Conservation (phyloP, 192 early-diverging fungal genomes). For the Mortierella antarctica region DNA sequence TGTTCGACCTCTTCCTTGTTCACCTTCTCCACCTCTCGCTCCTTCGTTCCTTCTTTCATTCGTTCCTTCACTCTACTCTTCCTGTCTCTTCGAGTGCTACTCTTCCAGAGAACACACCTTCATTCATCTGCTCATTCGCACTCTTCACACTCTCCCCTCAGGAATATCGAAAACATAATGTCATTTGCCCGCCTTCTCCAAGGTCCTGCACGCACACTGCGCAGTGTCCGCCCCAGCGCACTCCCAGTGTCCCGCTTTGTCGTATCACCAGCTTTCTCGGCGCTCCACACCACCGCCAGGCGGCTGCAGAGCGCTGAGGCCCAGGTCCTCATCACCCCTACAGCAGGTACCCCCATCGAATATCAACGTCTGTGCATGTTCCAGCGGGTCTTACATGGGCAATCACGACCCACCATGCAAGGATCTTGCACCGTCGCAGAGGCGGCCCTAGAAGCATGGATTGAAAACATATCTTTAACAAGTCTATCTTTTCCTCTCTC, state of each 20-base stretch:
- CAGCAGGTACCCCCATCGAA: slow-evolving; percentile 9
- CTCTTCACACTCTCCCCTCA: background rate
- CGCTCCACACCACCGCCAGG: slow-evolving; percentile 36
- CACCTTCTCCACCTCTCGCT: background rate
- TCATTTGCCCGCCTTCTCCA: slow-evolving; percentile 31
- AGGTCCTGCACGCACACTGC: slow-evolving; percentile 21
- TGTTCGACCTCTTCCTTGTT: background rate
- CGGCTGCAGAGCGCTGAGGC: slow-evolving; percentile 19
- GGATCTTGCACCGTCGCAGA: background rate
- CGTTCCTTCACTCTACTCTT: background rate
- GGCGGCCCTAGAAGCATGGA: background rate
- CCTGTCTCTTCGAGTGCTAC: background rate
- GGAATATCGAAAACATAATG: slow-evolving; percentile 13
- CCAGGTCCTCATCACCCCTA: slow-evolving; percentile 32
- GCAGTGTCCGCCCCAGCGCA: slow-evolving; percentile 20
- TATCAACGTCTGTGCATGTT: background rate
- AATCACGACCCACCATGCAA: background rate
- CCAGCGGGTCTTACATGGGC: background rate
- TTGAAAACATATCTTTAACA: background rate
- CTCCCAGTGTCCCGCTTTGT: slow-evolving; percentile 9
- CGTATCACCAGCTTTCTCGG: slow-evolving; percentile 29
- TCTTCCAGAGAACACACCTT: background rate
- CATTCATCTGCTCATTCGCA: background rate
- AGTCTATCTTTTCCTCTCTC: too few species aligned
- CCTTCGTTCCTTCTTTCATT: background rate